phyloP scores from a whole-genome alignment of 192 early-diverging fungal genomes.

The Diversispora epigaea region DNA sequence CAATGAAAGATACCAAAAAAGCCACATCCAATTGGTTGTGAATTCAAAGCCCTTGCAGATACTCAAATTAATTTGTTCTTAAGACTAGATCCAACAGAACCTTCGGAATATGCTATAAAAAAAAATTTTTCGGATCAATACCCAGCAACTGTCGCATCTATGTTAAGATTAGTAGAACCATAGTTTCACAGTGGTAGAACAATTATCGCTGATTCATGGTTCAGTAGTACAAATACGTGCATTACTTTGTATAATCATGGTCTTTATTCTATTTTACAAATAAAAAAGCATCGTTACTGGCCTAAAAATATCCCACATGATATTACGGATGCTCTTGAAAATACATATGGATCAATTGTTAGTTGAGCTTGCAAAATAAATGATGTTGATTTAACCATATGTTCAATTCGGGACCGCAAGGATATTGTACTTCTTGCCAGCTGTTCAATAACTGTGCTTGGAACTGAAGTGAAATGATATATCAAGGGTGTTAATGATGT shows the following conservation, averaged over 20 bases:
- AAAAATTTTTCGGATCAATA: neutral
- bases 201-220: constrained; percentile 2
- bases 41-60: constrained; percentile 15
- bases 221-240: neutral
- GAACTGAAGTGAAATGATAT: constrained; percentile 9
- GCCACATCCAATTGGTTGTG: constrained; percentile 19
- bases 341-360: too few species aligned
- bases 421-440: too few species aligned
- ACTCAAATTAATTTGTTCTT: neutral
- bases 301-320: neutral
- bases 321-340: neutral
- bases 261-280: neutral
- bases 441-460: neutral
- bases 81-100: neutral
- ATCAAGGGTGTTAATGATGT: neutral
- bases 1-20: neutral
- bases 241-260: neutral
- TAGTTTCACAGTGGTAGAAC: constrained; percentile 13
- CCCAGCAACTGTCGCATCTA: neutral
- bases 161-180: constrained; percentile 17
- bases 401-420: too few species aligned
- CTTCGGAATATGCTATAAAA: neutral
- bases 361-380: too few species aligned
- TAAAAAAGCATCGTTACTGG: neutral
- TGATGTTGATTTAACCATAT: too few species aligned